Conservation (phyloP, 2,329 filamentous ascomycete genomes). For the Immersiporthe knoxdaviesiana region DNA sequence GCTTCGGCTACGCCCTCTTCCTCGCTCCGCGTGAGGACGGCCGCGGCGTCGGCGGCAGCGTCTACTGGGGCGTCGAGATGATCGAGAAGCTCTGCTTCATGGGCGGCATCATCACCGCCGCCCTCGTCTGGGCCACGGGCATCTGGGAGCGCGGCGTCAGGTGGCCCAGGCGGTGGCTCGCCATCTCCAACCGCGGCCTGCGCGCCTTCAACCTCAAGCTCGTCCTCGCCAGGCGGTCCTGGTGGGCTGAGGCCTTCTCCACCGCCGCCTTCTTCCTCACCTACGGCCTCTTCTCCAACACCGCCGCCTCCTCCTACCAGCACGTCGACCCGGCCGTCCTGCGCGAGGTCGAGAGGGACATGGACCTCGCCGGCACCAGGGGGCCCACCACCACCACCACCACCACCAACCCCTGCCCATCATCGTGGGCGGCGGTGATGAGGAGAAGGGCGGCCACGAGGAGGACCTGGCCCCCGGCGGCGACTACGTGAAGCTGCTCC, state of each 20-base stretch:
- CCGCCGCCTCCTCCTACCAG: conserved; percentile 71
- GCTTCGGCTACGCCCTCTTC: conserved; percentile 90
- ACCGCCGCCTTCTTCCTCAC: conserved; percentile 78
- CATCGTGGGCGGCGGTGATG: conserved; percentile 53
- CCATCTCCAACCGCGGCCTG: conserved; percentile 84
- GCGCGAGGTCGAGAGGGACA: conserved; percentile 62
- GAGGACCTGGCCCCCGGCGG: conserved; percentile 90
- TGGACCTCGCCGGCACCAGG: conserved; percentile 49
- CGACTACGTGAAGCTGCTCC: conserved; percentile 86
- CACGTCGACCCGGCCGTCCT: conserved; percentile 70
- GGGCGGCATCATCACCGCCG: conserved; percentile 82
- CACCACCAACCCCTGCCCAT: conserved; percentile 45
- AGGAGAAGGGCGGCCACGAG: conserved; percentile 72
- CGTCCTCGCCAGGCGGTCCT: conserved; percentile 80
- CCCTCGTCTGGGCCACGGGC: conserved; percentile 90
- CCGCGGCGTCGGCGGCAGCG: conserved; percentile 83
- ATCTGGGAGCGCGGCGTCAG: conserved; percentile 95
- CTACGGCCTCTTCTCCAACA: conserved; percentile 71
- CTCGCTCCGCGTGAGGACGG: conserved; percentile 96
- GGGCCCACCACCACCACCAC: conserved; percentile 47
- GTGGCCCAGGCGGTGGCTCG: conserved; percentile 92
- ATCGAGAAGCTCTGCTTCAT: conserved; percentile 89
- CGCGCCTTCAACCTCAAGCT: conserved; percentile 96
- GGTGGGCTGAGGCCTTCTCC: conserved; percentile 77
- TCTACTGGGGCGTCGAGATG: conserved; percentile 95